Base-by-base conservation (phyloP, 148 eudicot genomes). In the Camellia sinensis region DNA sequence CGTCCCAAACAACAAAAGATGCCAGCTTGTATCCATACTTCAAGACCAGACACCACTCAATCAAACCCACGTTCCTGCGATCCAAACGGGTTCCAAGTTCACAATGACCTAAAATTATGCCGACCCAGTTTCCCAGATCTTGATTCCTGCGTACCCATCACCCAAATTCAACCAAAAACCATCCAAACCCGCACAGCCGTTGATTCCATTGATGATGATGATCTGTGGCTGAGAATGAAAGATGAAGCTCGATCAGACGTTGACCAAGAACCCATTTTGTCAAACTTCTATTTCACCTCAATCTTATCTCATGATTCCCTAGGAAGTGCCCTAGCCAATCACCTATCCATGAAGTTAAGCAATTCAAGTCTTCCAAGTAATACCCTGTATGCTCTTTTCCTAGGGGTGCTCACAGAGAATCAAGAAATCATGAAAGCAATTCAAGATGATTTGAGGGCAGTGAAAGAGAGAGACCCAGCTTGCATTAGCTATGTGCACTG, bases 381-480 rank as follows among this genome's bases (percentile, higher is more conserved):
- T 19, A 82, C 84, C 77, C 87, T 93, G 12, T 86, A 79, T 43
- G 92, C 86, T 84, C 76, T 93, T 59, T 91, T 93, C 86, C 13
- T 71, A 18, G 66, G 82, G 3, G 80, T 90, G 29, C 63, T 91
- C 3, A 15, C 64, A 6, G 88, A 85, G 6, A 88, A 91, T 63
- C 71, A 46, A 17, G 86, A 89, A 45, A 83, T 91, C 9, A 76
- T 88, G 13, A 61, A 43, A 22, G 83, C 90, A 6, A 86, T 90
- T 3, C 79, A 63, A 67, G 87, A 80, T 11, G 98, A 93, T 86
- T 71, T 93, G 48, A 76, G 60, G 68, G 98, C 98, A 0, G 91
- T 86, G 8, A 84, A 86, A 74, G 91, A 90, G 45, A 82, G 98
- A 48, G 98, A 93, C 85, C 95, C 97, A 6, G 97, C 97, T 73